A percentile compares a stretch with the other conserved stretches of the same genome.
These are phyloP conservation scores for Canavalia ensiformis DNA, from an alignment of 306 rosid genomes.

Conservation along the genomic window DNA sequence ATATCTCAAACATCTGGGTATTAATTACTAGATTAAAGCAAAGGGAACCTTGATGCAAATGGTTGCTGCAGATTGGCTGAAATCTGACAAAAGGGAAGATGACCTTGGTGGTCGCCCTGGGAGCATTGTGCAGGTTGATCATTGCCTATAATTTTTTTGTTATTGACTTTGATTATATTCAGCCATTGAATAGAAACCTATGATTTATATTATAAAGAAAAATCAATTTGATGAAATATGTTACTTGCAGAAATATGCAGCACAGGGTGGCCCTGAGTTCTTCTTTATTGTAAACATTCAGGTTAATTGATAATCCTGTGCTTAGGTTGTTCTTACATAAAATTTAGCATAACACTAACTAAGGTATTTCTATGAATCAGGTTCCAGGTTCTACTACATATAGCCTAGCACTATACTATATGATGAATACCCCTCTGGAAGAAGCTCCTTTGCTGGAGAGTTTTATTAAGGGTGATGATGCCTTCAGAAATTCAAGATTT, in stretches of 20 bases:
- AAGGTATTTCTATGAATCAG: constrained; percentile 54
- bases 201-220: constrained; percentile 33
- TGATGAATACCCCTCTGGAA: constrained; percentile 82
- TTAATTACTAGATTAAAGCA: constrained; percentile 74
- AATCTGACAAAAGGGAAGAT: constrained; percentile 89
- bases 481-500: constrained; percentile 89
- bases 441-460: constrained; percentile 72
- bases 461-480: constrained; percentile 85
- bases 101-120: constrained; percentile 84
- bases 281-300: constrained; percentile 89
- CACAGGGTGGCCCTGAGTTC: constrained; percentile 83
- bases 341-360: constrained; percentile 23
- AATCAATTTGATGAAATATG: constrained; percentile 37
- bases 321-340: constrained; percentile 27
- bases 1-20: constrained; percentile 39
- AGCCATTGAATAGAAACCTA: constrained; percentile 39
- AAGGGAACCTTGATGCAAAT: constrained; percentile 87
- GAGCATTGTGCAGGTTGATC: constrained; percentile 84
- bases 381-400: constrained; percentile 84
- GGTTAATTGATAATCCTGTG: constrained; percentile 53
- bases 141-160: constrained; percentile 34
- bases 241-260: constrained; percentile 78
- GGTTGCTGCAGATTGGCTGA: constrained; percentile 97
- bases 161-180: constrained; percentile 38
- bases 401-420: constrained; percentile 83